Conservation (phyloP, 805 yeast genomes). For the Starmerella khaoyaiensis region DNA sequence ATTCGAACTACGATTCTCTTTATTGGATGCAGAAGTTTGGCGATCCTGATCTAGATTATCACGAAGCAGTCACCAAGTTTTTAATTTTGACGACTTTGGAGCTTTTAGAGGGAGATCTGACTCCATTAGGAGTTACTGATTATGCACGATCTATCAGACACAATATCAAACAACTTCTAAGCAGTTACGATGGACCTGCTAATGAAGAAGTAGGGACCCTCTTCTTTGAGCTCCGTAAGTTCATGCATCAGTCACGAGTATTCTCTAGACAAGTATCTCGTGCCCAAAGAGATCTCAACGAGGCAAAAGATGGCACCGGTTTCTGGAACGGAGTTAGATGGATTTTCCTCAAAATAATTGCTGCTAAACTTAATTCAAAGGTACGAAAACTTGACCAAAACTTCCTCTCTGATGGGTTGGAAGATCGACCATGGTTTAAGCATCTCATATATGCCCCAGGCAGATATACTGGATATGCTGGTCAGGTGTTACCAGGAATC, state of each 20-base stretch:
- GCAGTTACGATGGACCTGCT: slow-evolving; percentile 18
- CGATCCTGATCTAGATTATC: slow-evolving; percentile 50
- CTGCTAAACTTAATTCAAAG: slow-evolving; percentile 29
- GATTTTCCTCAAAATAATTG: slow-evolving; percentile 30
- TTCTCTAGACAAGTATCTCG: slow-evolving; percentile 63
- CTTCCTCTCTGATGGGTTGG: slow-evolving; percentile 39
- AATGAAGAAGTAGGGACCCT: slow-evolving; percentile 15
- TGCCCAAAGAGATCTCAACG: slow-evolving; percentile 18
- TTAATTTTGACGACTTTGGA: slow-evolving; percentile 40
- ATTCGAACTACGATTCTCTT: slow-evolving; percentile 60
- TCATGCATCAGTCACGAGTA: slow-evolving; percentile 26
- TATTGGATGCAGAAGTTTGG: slow-evolving; percentile 55
- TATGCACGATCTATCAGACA: slow-evolving; percentile 32
- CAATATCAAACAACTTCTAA: slow-evolving; percentile 30
- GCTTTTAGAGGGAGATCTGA: slow-evolving; percentile 37
- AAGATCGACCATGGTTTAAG: slow-evolving; percentile 43
- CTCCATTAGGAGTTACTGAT: slow-evolving; percentile 32
- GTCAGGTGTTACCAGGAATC: slow-evolving; percentile 44
- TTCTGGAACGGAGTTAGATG: slow-evolving; percentile 26
- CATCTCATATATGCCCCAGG: slow-evolving; percentile 50
- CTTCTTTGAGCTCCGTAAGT: slow-evolving; percentile 17
- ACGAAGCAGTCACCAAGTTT: slow-evolving; percentile 42
- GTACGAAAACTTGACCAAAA: slow-evolving; percentile 35
- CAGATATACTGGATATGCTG: slow-evolving; percentile 48
- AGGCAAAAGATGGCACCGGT: slow-evolving; percentile 20